Conservation (phyloP, 1,139 yeast species). For the Geotrichum macrosporum region DNA sequence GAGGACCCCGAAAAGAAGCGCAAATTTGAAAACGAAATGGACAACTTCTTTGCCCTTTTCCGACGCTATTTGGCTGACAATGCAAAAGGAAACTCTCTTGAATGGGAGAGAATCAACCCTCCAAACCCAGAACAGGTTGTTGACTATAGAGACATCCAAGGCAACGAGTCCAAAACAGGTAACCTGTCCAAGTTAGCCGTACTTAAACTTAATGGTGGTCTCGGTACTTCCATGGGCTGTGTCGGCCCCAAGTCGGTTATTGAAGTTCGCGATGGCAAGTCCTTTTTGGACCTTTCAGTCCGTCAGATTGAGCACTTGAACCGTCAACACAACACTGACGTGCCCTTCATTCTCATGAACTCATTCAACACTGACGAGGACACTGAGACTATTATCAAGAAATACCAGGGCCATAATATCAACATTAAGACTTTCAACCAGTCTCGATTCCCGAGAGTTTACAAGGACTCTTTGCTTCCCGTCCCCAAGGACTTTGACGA, state of each 20-base stretch:
- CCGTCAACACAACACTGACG: slow-evolving; percentile 85
- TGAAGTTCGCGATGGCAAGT: slow-evolving; percentile 97
- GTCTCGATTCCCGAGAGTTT: slow-evolving; percentile 92
- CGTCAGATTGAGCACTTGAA: slow-evolving; percentile 95
- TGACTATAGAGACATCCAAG: slow-evolving; percentile 48
- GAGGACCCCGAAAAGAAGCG: slow-evolving; percentile 49
- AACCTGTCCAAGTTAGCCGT: slow-evolving; percentile 86
- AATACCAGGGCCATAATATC: slow-evolving; percentile 94
- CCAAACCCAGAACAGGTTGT: slow-evolving; percentile 87
- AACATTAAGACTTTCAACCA: slow-evolving; percentile 95
- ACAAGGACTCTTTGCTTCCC: slow-evolving; percentile 88
- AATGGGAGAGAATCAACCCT: slow-evolving; percentile 94
- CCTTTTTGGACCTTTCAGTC: slow-evolving; percentile 89
- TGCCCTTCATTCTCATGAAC: slow-evolving; percentile 94
- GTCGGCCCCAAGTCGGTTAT: slow-evolving; percentile 98
- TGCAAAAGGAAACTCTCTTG: slow-evolving; percentile 77
- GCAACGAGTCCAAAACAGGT: slow-evolving; percentile 40
- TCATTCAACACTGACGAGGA: slow-evolving; percentile 97
- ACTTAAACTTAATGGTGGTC: slow-evolving; percentile 92
- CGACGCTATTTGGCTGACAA: slow-evolving; percentile 88
- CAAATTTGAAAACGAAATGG: slow-evolving; percentile 88
- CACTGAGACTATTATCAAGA: slow-evolving; percentile 90
- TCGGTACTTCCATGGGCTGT: slow-evolving; percentile 99
- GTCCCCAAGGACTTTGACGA: slow-evolving; percentile 79
- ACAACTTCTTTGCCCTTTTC: slow-evolving; percentile 85